Conservation (phyloP, 352 stramenopile genomes). For the Pythium monospermum region DNA sequence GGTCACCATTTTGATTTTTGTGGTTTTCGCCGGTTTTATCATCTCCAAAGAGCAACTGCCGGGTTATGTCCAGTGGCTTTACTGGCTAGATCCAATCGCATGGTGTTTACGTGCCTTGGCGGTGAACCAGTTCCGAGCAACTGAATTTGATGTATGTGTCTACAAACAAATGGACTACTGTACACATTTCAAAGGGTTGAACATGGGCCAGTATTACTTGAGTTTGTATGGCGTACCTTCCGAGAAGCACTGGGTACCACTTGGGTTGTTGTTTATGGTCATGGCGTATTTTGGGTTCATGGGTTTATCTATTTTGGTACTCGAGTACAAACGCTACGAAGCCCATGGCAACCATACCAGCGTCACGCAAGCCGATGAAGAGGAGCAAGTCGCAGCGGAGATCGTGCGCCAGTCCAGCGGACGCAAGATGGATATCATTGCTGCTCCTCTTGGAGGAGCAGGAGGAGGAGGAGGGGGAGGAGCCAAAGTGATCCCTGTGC, state of each 20-base stretch:
- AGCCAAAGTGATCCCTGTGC: neutral
- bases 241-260: conserved; percentile 39
- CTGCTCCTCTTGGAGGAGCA: conserved; percentile 3
- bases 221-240: conserved; percentile 38
- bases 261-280: conserved; percentile 42
- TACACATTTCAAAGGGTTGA: conserved; percentile 16
- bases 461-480: no score
- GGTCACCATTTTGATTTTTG: conserved; percentile 51
- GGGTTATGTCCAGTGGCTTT: conserved; percentile 59
- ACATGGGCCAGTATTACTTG: conserved; percentile 48
- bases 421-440: neutral
- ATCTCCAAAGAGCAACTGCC: conserved; percentile 49
- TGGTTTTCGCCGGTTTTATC: conserved; percentile 66
- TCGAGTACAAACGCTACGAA: conserved; percentile 65
- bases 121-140: conserved; percentile 43
- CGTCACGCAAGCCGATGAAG: conserved; percentile 2
- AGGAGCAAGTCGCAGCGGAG: conserved; percentile 4
- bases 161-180: conserved; percentile 44
- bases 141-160: conserved; percentile 28
- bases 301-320: conserved; percentile 34
- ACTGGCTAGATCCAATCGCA: conserved; percentile 64
- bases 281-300: conserved; percentile 53
- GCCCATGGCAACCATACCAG: neutral
- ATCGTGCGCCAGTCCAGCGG: conserved; percentile 5
- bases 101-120: conserved; percentile 45